A percentile compares a stretch with the other conserved stretches of the same genome.
Conservation (phyloP, 1,284 basidiomycete species). For the Malassezia caprae region DNA sequence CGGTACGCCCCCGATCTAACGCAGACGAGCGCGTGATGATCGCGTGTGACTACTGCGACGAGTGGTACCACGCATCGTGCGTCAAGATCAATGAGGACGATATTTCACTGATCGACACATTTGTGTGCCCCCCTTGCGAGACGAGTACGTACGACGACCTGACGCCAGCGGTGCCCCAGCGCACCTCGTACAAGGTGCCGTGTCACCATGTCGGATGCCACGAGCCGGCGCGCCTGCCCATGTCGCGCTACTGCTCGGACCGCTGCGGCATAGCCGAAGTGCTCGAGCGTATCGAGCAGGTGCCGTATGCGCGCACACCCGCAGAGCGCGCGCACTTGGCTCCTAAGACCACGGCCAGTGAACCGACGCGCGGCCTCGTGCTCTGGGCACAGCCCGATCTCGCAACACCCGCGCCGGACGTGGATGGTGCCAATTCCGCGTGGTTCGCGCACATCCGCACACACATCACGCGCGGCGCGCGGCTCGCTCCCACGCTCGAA, state of each 20-base stretch:
- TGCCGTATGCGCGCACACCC: not conserved
- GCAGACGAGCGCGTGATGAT: constrained; percentile 39
- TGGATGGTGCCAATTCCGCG: not conserved
- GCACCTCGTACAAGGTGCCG: constrained; percentile 29
- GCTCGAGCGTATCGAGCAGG: constrained; percentile 9
- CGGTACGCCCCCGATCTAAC: constrained; percentile 2
- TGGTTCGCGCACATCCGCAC: constrained; percentile 3
- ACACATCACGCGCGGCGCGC: not conserved
- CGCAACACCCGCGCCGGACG: not conserved
- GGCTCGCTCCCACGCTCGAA: not conserved
- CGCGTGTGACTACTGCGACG: constrained; percentile 38
- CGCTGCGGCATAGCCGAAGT: constrained; percentile 26
- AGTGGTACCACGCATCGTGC: constrained; percentile 39
- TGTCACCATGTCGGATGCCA: constrained; percentile 23
- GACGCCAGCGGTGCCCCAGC: constrained; percentile 5
- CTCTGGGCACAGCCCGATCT: constrained; percentile 7
- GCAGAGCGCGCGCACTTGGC: not conserved
- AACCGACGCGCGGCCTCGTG: not conserved
- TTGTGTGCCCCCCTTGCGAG: constrained; percentile 33
- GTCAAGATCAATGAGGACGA: constrained; percentile 27
- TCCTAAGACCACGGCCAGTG: not conserved
- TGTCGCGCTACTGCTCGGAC: constrained; percentile 37
- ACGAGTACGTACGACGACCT: constrained; percentile 4
- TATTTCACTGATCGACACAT: constrained; percentile 29
- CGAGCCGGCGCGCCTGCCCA: constrained; percentile 22